These are phyloP conservation scores for Collybiopsis luxurians DNA, from an alignment of 768 basidiomycete species.

Conservation along the genomic window DNA sequence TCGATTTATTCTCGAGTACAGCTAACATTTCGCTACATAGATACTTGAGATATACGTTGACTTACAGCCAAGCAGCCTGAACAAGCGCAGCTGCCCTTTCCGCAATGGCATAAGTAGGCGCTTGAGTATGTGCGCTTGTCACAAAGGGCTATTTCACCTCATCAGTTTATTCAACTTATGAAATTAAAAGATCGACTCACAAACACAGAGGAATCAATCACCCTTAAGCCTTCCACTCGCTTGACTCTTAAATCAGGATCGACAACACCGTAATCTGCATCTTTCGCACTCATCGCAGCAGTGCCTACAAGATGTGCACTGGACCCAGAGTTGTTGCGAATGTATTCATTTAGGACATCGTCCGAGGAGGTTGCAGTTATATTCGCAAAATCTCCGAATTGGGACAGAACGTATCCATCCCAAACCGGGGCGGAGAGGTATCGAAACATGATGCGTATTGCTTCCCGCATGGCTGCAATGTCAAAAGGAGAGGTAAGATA, in stretches of 20 bases:
- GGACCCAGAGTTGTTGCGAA: slow-evolving; percentile 8
- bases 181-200: not conserved
- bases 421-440: slow-evolving; percentile 14
- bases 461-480: slow-evolving; percentile 14
- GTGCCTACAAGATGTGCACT: slow-evolving; percentile 20
- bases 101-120: slow-evolving; percentile 1
- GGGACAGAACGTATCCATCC: slow-evolving; percentile 13
- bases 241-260: slow-evolving; percentile 25
- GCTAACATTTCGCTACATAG: too few relatives aligned
- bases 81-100: slow-evolving; percentile 14
- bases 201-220: slow-evolving; percentile 25
- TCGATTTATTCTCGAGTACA: too few relatives aligned
- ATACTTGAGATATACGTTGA: too few relatives aligned
- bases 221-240: slow-evolving; percentile 19
- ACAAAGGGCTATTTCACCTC: not conserved
- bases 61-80: slow-evolving; percentile 4
- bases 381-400: not conserved
- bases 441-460: slow-evolving; percentile 10
- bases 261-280: slow-evolving; percentile 21
- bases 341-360: slow-evolving; percentile 14
- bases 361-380: slow-evolving; percentile 14
- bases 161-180: not conserved
- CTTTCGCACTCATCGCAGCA: slow-evolving; percentile 17
- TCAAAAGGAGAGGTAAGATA: slow-evolving; percentile 26
- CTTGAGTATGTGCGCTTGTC: slow-evolving; percentile 3